Evolutionary conservation across 257 asterid species (phyloP).

Genomic region (Fraxinus quadrangulata): DNA sequence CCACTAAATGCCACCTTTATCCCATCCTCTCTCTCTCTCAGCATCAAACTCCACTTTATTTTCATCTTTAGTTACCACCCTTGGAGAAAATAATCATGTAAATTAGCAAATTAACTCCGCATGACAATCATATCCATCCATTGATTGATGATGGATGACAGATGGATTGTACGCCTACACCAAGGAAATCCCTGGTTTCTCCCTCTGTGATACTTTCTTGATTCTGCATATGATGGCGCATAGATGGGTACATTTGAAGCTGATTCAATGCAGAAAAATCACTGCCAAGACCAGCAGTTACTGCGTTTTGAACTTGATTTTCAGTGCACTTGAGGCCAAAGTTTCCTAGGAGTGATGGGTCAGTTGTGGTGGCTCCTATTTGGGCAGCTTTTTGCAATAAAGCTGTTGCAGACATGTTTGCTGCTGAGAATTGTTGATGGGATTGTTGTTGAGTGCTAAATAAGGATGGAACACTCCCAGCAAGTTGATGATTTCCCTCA

Average conservation of each 20-base stretch:
- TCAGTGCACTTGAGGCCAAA: constrained; percentile 43
- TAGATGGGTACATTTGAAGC: constrained; percentile 57
- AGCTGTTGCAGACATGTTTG: constrained; percentile 81
- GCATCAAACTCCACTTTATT: background rate
- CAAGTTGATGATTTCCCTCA: background rate
- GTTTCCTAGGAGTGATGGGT: constrained; percentile 47
- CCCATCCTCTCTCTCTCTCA: constrained; percentile 19
- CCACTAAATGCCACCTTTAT: constrained; percentile 51
- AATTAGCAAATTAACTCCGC: background rate
- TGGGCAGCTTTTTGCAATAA: constrained; percentile 83
- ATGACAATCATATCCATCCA: constrained; percentile 69
- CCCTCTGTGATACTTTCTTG: constrained; percentile 46
- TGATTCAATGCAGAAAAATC: constrained; percentile 41
- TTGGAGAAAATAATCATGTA: constrained; percentile 19
- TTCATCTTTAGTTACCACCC: constrained; percentile 23
- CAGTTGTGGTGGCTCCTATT: constrained; percentile 60
- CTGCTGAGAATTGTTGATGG: constrained; percentile 33
- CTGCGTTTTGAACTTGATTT: constrained; percentile 35
- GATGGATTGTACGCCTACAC: constrained; percentile 78
- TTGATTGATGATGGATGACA: constrained; percentile 79
- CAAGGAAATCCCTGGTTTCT: constrained; percentile 93
- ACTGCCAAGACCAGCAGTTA: constrained; percentile 36
- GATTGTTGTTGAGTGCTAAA: constrained; percentile 51
- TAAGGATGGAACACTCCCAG: constrained; percentile 52
- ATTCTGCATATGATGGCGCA: constrained; percentile 46